A percentile compares a stretch with the other conserved stretches of the same genome.
phyloP scores from a whole-genome alignment of 2,329 filamentous ascomycete genomes.

The Alternaria sp. region DNA sequence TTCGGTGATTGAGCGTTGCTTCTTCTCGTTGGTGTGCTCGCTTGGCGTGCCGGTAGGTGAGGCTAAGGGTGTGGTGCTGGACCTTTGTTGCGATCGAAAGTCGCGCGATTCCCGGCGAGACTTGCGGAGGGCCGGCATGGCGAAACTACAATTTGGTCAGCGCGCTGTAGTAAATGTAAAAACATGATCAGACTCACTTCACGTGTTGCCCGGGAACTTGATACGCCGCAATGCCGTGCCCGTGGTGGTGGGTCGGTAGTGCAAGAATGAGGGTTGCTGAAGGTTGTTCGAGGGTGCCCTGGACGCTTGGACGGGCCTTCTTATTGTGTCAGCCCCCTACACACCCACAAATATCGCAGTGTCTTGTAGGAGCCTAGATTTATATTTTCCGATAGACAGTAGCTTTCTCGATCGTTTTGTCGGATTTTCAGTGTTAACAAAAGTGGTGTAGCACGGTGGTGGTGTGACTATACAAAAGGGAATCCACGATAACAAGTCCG shows the following conservation, averaged over 20 bases:
- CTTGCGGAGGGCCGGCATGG: constrained; percentile 52
- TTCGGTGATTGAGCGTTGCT: constrained; percentile 52
- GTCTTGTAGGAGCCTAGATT: constrained; percentile 4
- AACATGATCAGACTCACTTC: constrained; percentile 39
- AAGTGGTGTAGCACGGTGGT: neutral
- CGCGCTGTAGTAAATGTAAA: constrained; percentile 30
- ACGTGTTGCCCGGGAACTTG: constrained; percentile 41
- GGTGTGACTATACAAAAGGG: constrained; percentile 1
- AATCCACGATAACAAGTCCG: constrained; percentile 7
- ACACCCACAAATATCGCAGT: constrained; percentile 22
- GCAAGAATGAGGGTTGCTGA: constrained; percentile 31
- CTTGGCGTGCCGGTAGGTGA: constrained; percentile 42
- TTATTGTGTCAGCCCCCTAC: constrained; percentile 33
- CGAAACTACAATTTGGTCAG: constrained; percentile 47
- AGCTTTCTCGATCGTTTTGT: neutral
- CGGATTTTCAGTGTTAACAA: neutral
- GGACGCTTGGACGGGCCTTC: constrained; percentile 30
- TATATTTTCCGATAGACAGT: neutral
- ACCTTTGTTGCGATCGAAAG: constrained; percentile 38
- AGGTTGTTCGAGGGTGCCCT: constrained; percentile 34
- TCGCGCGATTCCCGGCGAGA: constrained; percentile 39
- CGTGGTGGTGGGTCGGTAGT: constrained; percentile 41
- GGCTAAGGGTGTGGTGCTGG: constrained; percentile 50
- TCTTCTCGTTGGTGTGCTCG: constrained; percentile 45
- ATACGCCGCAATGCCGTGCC: constrained; percentile 40